Base-by-base conservation (phyloP, 1,139 yeast species). In the Pichia kudriavzevii region DNA sequence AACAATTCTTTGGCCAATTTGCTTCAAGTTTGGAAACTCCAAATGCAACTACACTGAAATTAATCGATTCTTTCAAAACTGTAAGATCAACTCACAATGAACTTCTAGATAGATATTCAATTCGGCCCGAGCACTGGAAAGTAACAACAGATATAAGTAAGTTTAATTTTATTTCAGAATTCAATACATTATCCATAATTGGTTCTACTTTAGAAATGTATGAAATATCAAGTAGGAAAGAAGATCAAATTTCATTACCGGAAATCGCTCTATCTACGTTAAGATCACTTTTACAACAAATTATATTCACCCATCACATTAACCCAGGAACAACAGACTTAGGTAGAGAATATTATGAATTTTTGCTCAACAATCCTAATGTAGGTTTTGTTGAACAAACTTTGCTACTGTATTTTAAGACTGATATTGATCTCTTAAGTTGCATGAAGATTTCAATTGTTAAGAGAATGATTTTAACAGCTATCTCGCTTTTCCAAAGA, bases 141-240 rank as follows among this genome's bases (percentile, higher is more conserved):
- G n/a, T n/a, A n/a, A n/a, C n/a, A n/a, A n/a, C n/a, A n/a, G n/a
- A n/a, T n/a, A n/a, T n/a, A n/a, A n/a, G n/a, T n/a, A n/a, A n/a
- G n/a, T n/a, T n/a, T n/a, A n/a, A n/a, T n/a, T n/a, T n/a, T n/a
- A n/a, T n/a, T n/a, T n/a, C n/a, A n/a, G n/a, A 42, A 22, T 40
- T 43, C 30, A 33, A 43, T 9, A 21, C 45, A 21, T 40, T 54
- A 5, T 38, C 46, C 18, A 33, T 69, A 36, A 56, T 77, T 47
- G 77, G 76, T 41, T 69, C 75, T 43, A 73, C 81, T 0, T 64
- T 78, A 21, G 65, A 70, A 31, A 67, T 75, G 69, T 54, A 64
- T 33, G 85, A 78, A 49, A 67, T 75, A 19, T 50, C 75, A 0
- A 60, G 73, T 1, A 63, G 85, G 44, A 19, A 22, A 19, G 70